Base-by-base conservation (phyloP, 768 basidiomycete genomes). In the Suillus decipiens region DNA sequence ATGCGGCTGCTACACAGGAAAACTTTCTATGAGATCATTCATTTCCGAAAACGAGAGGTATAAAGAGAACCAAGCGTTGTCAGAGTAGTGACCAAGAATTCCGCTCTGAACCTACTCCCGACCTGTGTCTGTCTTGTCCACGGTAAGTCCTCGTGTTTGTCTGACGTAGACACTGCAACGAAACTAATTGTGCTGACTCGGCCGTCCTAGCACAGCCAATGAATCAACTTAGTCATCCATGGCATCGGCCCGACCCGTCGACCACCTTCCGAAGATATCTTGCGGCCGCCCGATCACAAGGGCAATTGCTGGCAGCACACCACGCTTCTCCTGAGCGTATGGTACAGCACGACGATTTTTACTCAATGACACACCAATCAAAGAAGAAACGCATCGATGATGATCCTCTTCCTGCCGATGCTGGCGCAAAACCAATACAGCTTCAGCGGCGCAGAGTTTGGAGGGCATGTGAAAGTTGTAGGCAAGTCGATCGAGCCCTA, bases 391-490 rank as follows among this genome's bases (percentile, higher is more conserved):
- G 87, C 60, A 71, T 86, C 67, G 85, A 87, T 57, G 90, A 90
- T 62, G 79, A 84, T 50, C 31, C 74, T 19, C 50, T 74, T 61
- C 69, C 85, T 15, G 68, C 79, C 45, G 90, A 93, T 67, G 72
- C 78, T 54, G 84, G 87, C 68, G 73, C 82, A 56, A 92, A 90
- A 70, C 90, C 91, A 37, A 74, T 93, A 48, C 89, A 90, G 73
- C 81, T 93, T 31, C 92, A 93, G 74, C 83, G 93, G 62, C 76
- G 86, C 53, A 78, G 93, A 68, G 93, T 95, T 54, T 95, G 93
- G 93, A 79, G 93, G 61, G 92, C 92, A 74, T 95, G 92, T 78
- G 93, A 94, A 80, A 87, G 88, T 70, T 95, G 93, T 81, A 87
- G 92, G 92, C 89, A 65, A 54, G 85, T 80, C 56, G 60, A 48